A percentile compares a stretch with the other conserved stretches of the same genome.
These are phyloP conservation scores for Coriaria nepalensis DNA, from an alignment of 306 rosid genomes.

Conservation along the genomic window DNA sequence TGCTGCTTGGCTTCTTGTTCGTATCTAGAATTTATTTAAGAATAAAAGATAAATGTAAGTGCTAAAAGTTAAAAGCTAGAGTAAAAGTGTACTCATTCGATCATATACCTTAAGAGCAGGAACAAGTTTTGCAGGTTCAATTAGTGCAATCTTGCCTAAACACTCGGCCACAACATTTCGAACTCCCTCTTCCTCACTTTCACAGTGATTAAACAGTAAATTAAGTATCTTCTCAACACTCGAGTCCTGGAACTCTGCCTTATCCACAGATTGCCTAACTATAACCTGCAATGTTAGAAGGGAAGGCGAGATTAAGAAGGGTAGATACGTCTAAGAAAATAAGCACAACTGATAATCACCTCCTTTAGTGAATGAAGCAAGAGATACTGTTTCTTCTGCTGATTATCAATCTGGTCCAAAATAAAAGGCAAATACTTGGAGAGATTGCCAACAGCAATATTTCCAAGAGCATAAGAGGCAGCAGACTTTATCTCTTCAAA, in stretches of 20 bases:
- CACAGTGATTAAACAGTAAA: constrained; percentile 90
- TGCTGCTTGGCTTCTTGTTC: constrained; percentile 84
- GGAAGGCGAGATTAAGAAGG: constrained; percentile 10
- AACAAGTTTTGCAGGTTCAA: constrained; percentile 90
- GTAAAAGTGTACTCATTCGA: constrained; percentile 5
- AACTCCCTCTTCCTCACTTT: constrained; percentile 98
- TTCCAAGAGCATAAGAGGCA: constrained; percentile 97
- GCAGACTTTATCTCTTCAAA: constrained; percentile 99
- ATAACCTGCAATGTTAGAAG: constrained; percentile 47
- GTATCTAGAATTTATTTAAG: constrained; percentile 35
- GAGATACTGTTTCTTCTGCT: constrained; percentile 97
- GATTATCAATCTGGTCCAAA: constrained; percentile 97
- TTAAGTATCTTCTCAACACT: constrained; percentile 95
- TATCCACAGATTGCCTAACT: constrained; percentile 93
- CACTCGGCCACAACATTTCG: constrained; percentile 99
- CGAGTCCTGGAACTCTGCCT: constrained; percentile 85
- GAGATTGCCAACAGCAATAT: constrained; percentile 94
- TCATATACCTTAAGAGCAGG: constrained; percentile 86
- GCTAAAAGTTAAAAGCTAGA: constrained; percentile 9
- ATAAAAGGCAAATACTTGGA: constrained; percentile 94
- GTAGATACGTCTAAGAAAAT: constrained; percentile 2
- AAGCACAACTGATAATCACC: constrained; percentile 37
- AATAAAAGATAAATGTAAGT: constrained; percentile 4
- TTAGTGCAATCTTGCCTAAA: constrained; percentile 91
- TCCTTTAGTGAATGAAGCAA: constrained; percentile 97